These are phyloP conservation scores for Diplodia mutila DNA, from an alignment of 2,329 filamentous ascomycete genomes.

Conservation along the genomic window DNA sequence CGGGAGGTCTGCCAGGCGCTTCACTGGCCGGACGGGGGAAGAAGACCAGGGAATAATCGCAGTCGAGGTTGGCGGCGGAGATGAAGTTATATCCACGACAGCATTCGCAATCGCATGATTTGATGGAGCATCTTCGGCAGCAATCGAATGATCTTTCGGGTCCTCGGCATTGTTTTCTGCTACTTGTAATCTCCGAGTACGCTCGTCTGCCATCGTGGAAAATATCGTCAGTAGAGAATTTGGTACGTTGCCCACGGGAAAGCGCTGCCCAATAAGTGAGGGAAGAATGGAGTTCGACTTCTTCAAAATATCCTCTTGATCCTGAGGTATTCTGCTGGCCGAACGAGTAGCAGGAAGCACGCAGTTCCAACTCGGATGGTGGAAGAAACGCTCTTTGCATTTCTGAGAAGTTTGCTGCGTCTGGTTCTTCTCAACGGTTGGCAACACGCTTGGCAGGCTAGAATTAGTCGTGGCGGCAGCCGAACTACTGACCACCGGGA, in stretches of 20 bases:
- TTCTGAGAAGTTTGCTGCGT: neutral
- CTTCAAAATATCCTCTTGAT: constrained; percentile 8
- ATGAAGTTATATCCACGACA: neutral
- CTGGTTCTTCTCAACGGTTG: neutral
- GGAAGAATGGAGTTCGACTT: neutral
- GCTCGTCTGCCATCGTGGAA: neutral
- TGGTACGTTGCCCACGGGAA: constrained; percentile 12
- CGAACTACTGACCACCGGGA: neutral
- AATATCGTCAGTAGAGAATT: neutral
- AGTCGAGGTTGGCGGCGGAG: neutral
- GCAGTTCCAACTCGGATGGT: neutral
- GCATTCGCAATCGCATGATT: neutral
- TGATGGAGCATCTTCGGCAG: neutral
- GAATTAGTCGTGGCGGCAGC: neutral
- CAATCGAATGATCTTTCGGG: too few relatives aligned
- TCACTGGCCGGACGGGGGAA: neutral
- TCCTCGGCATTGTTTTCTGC: neutral
- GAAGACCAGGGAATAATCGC: neutral
- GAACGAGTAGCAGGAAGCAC: constrained; percentile 2
- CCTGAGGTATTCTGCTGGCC: neutral
- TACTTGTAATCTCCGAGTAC: neutral
- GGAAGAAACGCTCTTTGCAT: neutral
- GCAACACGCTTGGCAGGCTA: neutral
- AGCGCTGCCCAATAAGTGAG: neutral
- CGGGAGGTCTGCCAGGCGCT: neutral